Evolutionary conservation across 129 eudicot genomes (phyloP), one percentile per base, ranked within the genome.

Genomic region (Escallonia rubra): DNA sequence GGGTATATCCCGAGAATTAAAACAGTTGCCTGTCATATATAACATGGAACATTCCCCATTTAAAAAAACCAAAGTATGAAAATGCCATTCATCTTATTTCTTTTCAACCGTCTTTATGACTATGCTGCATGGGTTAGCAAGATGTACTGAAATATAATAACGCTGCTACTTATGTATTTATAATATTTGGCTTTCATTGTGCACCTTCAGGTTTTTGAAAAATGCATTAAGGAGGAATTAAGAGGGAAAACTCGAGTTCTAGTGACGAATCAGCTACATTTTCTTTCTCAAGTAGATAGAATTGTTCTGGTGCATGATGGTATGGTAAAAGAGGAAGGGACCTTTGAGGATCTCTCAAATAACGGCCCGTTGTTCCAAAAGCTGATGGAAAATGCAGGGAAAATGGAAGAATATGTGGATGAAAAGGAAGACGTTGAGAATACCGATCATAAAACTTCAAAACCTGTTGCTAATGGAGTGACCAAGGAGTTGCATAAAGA

Each of bases 331-430:
- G 98, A 93, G 78, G 95, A 89, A 59, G 98, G 98, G 58, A 84
- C 98, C 43, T 89, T 79, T 65, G 98, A 93, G 72, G 87, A 93
- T 63, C 91, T 93, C 65, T 89, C 90, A 40, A 75, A 74, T 56
- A 78, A 82, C 63, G 98, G 98, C 54, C 42, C 46, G 5, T 76
- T 86, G 46, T 93, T 93, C 78, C 96, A 86, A 66, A 89, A 81
- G 48, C 74, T 93, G 67, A 89, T 93, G 98, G 98, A 93, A 79
- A 93, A 89, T 86, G 96, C 96, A 4, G 98, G 98, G 58, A 89
- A 89, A 79, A 84, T 93, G 98, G 96, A 93, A 82, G 95, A 84
- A 74, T 81, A 89, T 58, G 74, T 67, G 10, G 88, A 86, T 15
- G 96, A 85, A 75, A 74, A 78, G 48, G 87, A 52, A 68, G 80